A percentile compares a stretch with the other conserved stretches of the same genome.
These are phyloP conservation scores for Blastocystis sp. DNA, from an alignment of 352 stramenopile genomes.

Conservation along the genomic window DNA sequence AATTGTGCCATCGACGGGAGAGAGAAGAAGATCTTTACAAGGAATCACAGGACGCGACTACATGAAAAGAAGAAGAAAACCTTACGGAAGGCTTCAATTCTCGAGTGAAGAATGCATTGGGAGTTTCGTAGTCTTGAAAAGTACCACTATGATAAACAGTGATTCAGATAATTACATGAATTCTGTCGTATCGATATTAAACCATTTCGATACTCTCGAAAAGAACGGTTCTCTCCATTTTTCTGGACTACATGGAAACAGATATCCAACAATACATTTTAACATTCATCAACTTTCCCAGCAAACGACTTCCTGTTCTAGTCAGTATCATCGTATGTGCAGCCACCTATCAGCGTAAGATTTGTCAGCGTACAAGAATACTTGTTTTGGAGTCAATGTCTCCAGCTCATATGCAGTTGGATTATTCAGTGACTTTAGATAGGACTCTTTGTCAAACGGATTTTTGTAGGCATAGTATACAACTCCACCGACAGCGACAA, in stretches of 20 bases:
- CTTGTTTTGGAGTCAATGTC: conserved; percentile 54
- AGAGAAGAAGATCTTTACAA: not conserved
- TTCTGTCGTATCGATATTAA: conserved; percentile 40
- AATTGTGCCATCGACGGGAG: conserved; percentile 51
- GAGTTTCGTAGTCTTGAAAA: conserved; percentile 61
- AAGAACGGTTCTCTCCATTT: conserved; percentile 39
- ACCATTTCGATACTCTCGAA: not conserved
- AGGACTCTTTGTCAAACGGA: conserved; percentile 36
- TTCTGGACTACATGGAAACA: conserved; percentile 34
- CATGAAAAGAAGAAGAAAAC: not conserved
- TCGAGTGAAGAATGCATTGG: conserved; percentile 55
- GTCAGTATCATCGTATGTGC: conserved; percentile 43
- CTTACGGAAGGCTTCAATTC: not conserved
- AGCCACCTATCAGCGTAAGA: not conserved
- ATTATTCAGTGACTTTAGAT: conserved; percentile 11
- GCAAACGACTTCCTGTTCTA: conserved; percentile 31
- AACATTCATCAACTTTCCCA: conserved; percentile 11
- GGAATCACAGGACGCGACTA: not conserved
- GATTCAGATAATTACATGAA: not conserved
- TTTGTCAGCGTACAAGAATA: not conserved
- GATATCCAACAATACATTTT: not conserved
- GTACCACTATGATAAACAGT: not conserved
- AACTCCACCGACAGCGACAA: not conserved
- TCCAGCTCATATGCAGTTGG: conserved; percentile 49
- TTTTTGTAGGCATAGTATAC: conserved; percentile 22